Evolutionary conservation across 495 filamentous ascomycete genomes (phyloP), one percentile per base, ranked within the genome.

Genomic region (Aspergillus coremiiformis): DNA sequence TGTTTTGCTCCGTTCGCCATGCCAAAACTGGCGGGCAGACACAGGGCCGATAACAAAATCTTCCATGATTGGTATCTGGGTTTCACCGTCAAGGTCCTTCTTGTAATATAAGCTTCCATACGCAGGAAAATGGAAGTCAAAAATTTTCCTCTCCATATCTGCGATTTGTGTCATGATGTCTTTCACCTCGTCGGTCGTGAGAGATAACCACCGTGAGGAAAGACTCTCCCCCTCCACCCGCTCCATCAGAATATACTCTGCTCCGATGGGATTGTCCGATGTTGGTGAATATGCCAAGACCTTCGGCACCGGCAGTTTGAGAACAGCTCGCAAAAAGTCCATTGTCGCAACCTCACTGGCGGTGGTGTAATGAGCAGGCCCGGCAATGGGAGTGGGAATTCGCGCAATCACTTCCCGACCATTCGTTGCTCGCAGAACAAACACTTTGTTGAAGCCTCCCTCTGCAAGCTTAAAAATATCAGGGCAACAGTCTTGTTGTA

Each of bases 281-380:
- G 54, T 47, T 23, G 62, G 44, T 26, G 65, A 70, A 47, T 67
- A 68, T 19, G 39, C 58, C 23, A 65, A 54, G 39, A 70, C 53
- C 37, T 61, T 41, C 1, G 65, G 64, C 24, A 66, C 61, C 8
- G 69, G 71, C 2, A 70, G 44, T 55, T 62, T 53, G 29, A 69
- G 61, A 17, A 67, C 39, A 55, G 20, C 17, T 54, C 65, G 61
- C 39, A 71, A 44, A 62, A 68, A 69, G 49, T 52, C 49, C 54
- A 75, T 66, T 5, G 72, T 77, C 17, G 73, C 73, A 14, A 73
- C 71, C 55, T 77, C 72, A 56, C 71, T 75, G 4, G 69, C 70
- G 4, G 65, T 70, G 29, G 64, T 63, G 46, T 67, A 64, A 55
- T 62, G 58, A 49, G 62, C 53, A 42, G 66, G 67, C 22, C 62